Conservation (phyloP, 2,329 filamentous ascomycete genomes). For the Cladosporium cucumerinum region DNA sequence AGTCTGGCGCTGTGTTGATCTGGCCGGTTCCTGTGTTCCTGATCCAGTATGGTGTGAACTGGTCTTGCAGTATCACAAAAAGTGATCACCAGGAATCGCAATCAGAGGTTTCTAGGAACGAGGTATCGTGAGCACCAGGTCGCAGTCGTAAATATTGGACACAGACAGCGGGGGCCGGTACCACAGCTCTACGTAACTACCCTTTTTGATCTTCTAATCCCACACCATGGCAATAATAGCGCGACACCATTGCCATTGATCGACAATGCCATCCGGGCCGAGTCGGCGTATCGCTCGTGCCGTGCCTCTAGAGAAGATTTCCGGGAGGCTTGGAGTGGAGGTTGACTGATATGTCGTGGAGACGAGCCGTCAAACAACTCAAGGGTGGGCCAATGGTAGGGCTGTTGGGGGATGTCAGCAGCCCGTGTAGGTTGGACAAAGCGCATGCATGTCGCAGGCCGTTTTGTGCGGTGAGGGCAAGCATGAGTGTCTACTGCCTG, state of each 20-base stretch:
- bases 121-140: background rate
- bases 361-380: background rate
- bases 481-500: background rate
- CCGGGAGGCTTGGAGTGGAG: background rate
- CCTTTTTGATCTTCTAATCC: background rate
- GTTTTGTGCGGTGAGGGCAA: background rate
- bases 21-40: background rate
- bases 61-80: background rate
- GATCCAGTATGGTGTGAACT: background rate
- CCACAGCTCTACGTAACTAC: conserved; percentile 1
- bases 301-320: background rate
- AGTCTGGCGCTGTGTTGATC: background rate
- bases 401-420: background rate
- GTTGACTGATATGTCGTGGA: background rate
- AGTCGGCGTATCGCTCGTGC: conserved; percentile 9
- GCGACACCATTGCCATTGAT: background rate
- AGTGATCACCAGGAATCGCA: background rate
- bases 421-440: background rate
- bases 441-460: conserved; percentile 11
- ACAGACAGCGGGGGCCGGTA: background rate
- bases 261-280: conserved; percentile 9
- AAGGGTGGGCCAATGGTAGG: background rate
- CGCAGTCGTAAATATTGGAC: background rate
- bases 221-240: background rate
- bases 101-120: background rate